These are phyloP conservation scores for Aspergillus persii DNA, from an alignment of 2,329 filamentous ascomycete species.

Conservation along the genomic window DNA sequence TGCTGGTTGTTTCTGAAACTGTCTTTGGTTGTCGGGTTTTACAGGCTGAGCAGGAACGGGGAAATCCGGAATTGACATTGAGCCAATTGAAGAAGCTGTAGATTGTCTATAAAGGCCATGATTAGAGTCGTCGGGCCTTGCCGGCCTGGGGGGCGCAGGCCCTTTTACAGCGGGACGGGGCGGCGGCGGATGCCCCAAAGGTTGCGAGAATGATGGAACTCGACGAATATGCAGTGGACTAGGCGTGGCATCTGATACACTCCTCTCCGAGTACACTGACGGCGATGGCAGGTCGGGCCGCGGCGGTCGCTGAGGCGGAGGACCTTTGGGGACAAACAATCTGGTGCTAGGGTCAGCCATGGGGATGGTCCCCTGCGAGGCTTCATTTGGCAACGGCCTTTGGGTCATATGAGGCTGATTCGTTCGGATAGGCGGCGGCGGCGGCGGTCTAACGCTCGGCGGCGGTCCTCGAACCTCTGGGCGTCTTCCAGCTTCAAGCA, in stretches of 20 bases:
- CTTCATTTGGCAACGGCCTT: slow-evolving; percentile 47
- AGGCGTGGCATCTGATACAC: slow-evolving; percentile 24
- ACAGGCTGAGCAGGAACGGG: slow-evolving; percentile 19
- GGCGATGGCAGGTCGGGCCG: slow-evolving; percentile 41
- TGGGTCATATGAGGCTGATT: slow-evolving; percentile 39
- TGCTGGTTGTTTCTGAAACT: slow-evolving; percentile 25
- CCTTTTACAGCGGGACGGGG: slow-evolving; percentile 18
- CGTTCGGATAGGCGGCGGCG: slow-evolving; percentile 15
- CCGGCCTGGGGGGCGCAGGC: slow-evolving; percentile 14
- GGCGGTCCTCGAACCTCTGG: slow-evolving; percentile 13
- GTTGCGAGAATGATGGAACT: slow-evolving; percentile 29
- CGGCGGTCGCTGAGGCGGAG: slow-evolving; percentile 42
- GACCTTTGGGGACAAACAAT: slow-evolving; percentile 31
- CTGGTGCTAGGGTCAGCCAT: slow-evolving; percentile 23
- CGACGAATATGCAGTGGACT: slow-evolving; percentile 22
- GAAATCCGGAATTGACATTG: slow-evolving; percentile 32
- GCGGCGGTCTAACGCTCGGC: slow-evolving; percentile 9
- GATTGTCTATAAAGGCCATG: slow-evolving; percentile 30
- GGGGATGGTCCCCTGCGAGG: slow-evolving; percentile 21
- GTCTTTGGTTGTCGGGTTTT: slow-evolving; percentile 19
- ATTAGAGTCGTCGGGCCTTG: slow-evolving; percentile 24
- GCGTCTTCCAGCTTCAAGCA: slow-evolving; percentile 32
- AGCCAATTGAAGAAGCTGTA: slow-evolving; percentile 21
- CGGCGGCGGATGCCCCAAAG: slow-evolving; percentile 18
- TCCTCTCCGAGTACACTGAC: slow-evolving; percentile 35